These are phyloP conservation scores for Yamadazyma epiphylla DNA, from an alignment of 1,139 yeast species.

Conservation along the genomic window DNA sequence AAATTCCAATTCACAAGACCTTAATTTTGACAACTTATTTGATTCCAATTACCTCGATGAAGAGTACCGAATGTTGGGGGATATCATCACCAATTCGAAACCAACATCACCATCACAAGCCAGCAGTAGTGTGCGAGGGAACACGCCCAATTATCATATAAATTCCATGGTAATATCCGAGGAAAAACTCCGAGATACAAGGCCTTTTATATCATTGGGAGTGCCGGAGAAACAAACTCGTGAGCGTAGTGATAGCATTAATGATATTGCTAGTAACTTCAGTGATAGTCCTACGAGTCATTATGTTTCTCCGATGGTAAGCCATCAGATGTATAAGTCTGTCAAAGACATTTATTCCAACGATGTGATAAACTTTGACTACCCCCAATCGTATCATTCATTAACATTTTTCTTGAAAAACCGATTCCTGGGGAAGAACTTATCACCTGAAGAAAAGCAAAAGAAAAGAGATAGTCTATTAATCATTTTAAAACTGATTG, in stretches of 20 bases:
- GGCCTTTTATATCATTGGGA: conserved; percentile 45
- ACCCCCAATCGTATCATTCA: conserved; percentile 65
- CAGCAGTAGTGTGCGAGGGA: conserved; percentile 1
- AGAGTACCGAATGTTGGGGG: conserved; percentile 59
- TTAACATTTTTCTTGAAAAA: conserved; percentile 52
- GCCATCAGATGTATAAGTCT: conserved; percentile 57
- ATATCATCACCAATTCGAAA: conserved; percentile 45
- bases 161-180: conserved; percentile 8
- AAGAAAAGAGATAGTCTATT: conserved; percentile 45
- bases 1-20: conserved; percentile 11
- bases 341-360: conserved; percentile 64
- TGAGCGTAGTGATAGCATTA: conserved; percentile 4
- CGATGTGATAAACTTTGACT: conserved; percentile 55
- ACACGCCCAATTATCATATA: conserved; percentile 18
- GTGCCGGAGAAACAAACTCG: conserved; percentile 13
- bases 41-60: conserved; percentile 46
- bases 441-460: conserved; percentile 26
- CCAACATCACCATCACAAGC: conserved; percentile 47
- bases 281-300: conserved; percentile 7
- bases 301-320: conserved; percentile 53
- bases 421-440: conserved; percentile 44
- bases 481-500: conserved; percentile 60
- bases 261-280: conserved; percentile 10
- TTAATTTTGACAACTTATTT: conserved; percentile 17
- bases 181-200: conserved; percentile 25